Conservation (phyloP, 805 yeast genomes). For the Myxozyma kluyveri region DNA sequence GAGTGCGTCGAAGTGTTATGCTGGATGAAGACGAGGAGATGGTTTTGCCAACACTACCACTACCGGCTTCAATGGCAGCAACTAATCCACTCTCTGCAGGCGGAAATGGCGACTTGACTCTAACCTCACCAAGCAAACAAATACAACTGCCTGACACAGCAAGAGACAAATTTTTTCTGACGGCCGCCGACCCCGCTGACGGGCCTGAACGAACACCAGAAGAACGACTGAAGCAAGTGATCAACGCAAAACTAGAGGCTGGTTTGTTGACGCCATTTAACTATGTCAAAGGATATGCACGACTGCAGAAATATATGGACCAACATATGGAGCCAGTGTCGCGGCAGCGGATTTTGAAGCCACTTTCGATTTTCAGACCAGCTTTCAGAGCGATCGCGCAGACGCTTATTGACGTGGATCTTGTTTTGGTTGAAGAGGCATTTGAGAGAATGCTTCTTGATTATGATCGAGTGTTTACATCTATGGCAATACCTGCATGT, state of each 20-base stretch:
- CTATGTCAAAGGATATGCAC: conserved; percentile 88
- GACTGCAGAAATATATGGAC: conserved; percentile 88
- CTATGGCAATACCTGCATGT: conserved; percentile 98
- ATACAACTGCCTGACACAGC: conserved; percentile 58
- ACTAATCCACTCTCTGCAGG: conserved; percentile 11
- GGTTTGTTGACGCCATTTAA: conserved; percentile 90
- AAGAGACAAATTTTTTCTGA: conserved; percentile 85
- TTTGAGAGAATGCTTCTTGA: conserved; percentile 91
- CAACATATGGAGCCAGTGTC: conserved; percentile 82
- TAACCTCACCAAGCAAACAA: conserved; percentile 11
- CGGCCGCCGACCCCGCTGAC: conserved; percentile 96
- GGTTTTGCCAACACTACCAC: neutral
- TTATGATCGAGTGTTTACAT: conserved; percentile 90
- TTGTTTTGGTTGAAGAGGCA: conserved; percentile 87
- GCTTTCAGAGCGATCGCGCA: conserved; percentile 91
- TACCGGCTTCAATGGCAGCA: neutral
- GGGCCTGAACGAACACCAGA: conserved; percentile 78
- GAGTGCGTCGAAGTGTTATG: neutral
- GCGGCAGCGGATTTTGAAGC: conserved; percentile 79
- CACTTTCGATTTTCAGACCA: conserved; percentile 80
- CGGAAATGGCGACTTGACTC: conserved; percentile 23
- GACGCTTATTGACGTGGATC: conserved; percentile 83
- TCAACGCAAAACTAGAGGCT: conserved; percentile 90
- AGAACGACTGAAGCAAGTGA: conserved; percentile 87
- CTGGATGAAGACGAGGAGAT: neutral